Base-by-base conservation (phyloP, 768 basidiomycete genomes). In the Mycena rebaudengoi region DNA sequence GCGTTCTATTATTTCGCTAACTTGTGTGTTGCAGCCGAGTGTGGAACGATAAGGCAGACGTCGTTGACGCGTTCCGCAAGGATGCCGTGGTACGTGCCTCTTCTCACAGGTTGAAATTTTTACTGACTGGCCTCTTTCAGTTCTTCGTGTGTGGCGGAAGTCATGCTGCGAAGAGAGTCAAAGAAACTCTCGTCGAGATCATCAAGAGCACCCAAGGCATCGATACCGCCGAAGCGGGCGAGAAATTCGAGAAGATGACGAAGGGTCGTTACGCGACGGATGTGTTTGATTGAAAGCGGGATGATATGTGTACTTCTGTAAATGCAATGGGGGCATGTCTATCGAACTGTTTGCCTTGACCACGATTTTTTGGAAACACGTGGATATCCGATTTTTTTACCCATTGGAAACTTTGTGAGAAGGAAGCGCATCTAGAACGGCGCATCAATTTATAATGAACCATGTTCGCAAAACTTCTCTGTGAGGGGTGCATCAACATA, bases 261-360 rank as follows among this genome's bases (percentile, higher is more conserved):
- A 74, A 75, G 25, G 79, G 76, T 7, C 71, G 83, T n/a, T 83
- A 80, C 64, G 79, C 80, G 5, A 81, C 81, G 3, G 83, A 84
- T 67, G 77, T 83, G 26, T 84, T 83, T 60, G 81, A 81, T 43
- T 84, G 66, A 70, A 21, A n/a, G n/a, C n/a, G n/a, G n/a, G n/a
- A n/a, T n/a, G n/a, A n/a, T n/a, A n/a, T n/a, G n/a, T n/a, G n/a
- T n/a, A n/a, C n/a, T n/a, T n/a, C n/a, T n/a, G n/a, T n/a, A n/a
- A n/a, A n/a, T n/a, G n/a, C n/a, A n/a, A n/a, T n/a, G n/a, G n/a
- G n/a, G n/a, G n/a, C n/a, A n/a, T n/a, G n/a, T n/a, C n/a, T n/a
- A n/a, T n/a, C n/a, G n/a, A n/a, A n/a, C n/a, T n/a, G n/a, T n/a
- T n/a, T n/a, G n/a, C n/a, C n/a, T n/a, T n/a, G n/a, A n/a, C n/a